Evolutionary conservation across 768 basidiomycete species (phyloP).

Genomic region (Rubroboletus satanas): DNA sequence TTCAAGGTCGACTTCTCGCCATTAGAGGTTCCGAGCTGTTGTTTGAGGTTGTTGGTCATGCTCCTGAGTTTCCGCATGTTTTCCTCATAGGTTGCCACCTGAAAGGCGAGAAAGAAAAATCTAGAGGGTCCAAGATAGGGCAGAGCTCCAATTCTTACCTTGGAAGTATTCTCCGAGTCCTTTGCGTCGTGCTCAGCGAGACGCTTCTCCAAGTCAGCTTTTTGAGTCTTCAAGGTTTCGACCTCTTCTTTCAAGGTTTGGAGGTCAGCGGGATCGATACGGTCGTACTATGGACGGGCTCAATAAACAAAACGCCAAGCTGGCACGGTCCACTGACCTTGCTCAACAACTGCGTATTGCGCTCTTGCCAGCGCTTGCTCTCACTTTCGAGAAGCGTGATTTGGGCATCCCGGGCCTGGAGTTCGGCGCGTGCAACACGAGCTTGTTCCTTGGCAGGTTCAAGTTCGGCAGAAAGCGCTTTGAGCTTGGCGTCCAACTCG

Average conservation of each 20-base stretch:
- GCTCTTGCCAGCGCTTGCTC: conserved; percentile 77
- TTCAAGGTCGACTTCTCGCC: conserved; percentile 29
- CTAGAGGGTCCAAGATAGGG: background rate
- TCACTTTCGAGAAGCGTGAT: conserved; percentile 71
- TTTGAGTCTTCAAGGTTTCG: conserved; percentile 45
- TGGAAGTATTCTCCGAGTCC: conserved; percentile 26
- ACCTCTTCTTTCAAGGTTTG: conserved; percentile 76
- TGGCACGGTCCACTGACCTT: conserved; percentile 50
- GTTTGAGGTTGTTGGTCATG: conserved; percentile 21
- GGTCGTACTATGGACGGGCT: conserved; percentile 59
- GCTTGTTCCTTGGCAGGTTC: conserved; percentile 74
- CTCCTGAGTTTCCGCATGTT: conserved; percentile 37
- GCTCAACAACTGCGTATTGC: conserved; percentile 73
- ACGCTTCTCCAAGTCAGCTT: conserved; percentile 32
- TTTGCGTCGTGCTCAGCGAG: conserved; percentile 31
- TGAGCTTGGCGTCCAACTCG: conserved; percentile 63
- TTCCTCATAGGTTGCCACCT: conserved; percentile 45
- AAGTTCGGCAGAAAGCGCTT: conserved; percentile 54
- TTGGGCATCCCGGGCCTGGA: conserved; percentile 66
- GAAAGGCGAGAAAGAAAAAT: background rate
- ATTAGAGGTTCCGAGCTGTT: conserved; percentile 24
- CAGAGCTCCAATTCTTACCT: conserved; percentile 24
- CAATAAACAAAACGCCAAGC: background rate
- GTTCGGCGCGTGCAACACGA: conserved; percentile 62
- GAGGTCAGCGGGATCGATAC: conserved; percentile 82